Percentiles rank a stretch among this genome's conserved stretches.
These are phyloP conservation scores for Phytopythium vexans DNA, from an alignment of 352 stramenopile species.

Conservation along the genomic window DNA sequence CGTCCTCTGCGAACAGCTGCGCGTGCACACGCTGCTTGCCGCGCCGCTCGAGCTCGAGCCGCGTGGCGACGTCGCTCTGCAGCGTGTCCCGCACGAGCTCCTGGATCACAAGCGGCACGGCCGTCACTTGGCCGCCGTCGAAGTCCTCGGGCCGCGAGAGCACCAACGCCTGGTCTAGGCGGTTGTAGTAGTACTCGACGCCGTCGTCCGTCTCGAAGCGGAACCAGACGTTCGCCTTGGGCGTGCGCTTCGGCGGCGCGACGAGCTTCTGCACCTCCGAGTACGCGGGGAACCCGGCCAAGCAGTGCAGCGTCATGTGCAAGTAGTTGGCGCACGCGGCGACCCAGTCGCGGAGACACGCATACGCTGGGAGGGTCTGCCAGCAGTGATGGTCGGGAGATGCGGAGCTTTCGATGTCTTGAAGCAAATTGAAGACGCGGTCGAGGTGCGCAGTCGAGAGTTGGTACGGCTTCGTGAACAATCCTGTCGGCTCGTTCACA, in stretches of 20 bases:
- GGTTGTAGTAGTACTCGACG: conserved; percentile 67
- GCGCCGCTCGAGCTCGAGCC: conserved; percentile 53
- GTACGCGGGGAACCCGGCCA: conserved; percentile 38
- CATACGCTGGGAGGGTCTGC: conserved; percentile 55
- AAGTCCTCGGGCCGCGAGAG: conserved; percentile 49
- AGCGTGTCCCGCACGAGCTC: conserved; percentile 49
- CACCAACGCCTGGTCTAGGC: conserved; percentile 35
- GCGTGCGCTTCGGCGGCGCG: conserved; percentile 39
- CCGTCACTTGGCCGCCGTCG: conserved; percentile 41
- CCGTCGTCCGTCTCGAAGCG: conserved; percentile 36
- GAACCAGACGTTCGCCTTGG: conserved; percentile 66
- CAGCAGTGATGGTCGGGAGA: conserved; percentile 36
- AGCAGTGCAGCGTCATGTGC: conserved; percentile 51
- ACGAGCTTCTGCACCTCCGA: conserved; percentile 40
- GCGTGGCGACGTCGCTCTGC: conserved; percentile 26
- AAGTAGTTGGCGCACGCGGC: conserved; percentile 45
- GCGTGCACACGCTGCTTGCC: conserved; percentile 34
- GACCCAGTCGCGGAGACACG: conserved; percentile 45
- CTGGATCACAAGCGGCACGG: conserved; percentile 42
- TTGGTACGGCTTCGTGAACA: conserved; percentile 74
- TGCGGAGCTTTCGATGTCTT: conserved; percentile 8
- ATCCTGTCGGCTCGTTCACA: conserved; percentile 53
- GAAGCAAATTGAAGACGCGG: conserved; percentile 28
- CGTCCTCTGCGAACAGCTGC: conserved; percentile 49
- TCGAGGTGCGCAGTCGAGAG: conserved; percentile 38